Evolutionary conservation across 176 grass and related monocot species (phyloP).

Genomic region (Triticum timopheevii): DNA sequence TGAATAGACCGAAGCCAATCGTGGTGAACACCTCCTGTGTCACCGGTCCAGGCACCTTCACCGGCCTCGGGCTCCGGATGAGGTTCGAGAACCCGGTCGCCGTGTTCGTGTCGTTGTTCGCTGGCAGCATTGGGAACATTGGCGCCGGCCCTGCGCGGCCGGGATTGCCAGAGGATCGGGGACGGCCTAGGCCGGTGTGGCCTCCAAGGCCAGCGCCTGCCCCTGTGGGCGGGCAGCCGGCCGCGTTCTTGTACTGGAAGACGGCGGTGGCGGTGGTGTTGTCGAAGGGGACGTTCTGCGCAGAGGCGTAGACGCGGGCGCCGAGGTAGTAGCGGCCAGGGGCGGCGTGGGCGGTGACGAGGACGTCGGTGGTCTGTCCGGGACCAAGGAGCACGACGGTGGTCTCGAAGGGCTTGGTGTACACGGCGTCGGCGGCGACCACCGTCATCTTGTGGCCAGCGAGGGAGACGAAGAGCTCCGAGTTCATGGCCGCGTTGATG

Average conservation of each 20-base stretch:
- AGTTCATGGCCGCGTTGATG: slow-evolving; percentile 79
- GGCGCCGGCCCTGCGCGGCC: slow-evolving; percentile 37
- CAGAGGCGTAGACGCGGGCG: slow-evolving; percentile 62
- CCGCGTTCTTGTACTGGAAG: slow-evolving; percentile 62
- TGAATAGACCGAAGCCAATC: slow-evolving; percentile 60
- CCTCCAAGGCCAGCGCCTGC: slow-evolving; percentile 18
- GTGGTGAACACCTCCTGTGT: slow-evolving; percentile 69
- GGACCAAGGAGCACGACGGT: slow-evolving; percentile 63
- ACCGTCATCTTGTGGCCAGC: slow-evolving; percentile 88
- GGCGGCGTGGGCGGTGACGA: slow-evolving; percentile 65
- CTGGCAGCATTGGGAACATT: slow-evolving; percentile 55
- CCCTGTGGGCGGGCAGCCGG: neutral
- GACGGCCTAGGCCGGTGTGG: slow-evolving; percentile 12
- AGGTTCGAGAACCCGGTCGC: slow-evolving; percentile 54
- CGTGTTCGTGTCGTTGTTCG: slow-evolving; percentile 72
- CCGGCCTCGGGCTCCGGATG: slow-evolving; percentile 51
- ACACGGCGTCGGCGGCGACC: slow-evolving; percentile 76
- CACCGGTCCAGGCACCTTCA: slow-evolving; percentile 67
- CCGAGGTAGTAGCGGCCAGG: slow-evolving; percentile 84
- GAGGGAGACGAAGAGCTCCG: slow-evolving; percentile 82
- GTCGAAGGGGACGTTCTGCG: slow-evolving; percentile 60
- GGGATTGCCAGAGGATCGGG: neutral
- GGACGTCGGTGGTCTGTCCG: slow-evolving; percentile 91
- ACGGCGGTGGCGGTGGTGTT: slow-evolving; percentile 88
- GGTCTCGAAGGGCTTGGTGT: slow-evolving; percentile 74